Conservation (phyloP, 768 basidiomycete genomes). For the Ramaria sp. region DNA sequence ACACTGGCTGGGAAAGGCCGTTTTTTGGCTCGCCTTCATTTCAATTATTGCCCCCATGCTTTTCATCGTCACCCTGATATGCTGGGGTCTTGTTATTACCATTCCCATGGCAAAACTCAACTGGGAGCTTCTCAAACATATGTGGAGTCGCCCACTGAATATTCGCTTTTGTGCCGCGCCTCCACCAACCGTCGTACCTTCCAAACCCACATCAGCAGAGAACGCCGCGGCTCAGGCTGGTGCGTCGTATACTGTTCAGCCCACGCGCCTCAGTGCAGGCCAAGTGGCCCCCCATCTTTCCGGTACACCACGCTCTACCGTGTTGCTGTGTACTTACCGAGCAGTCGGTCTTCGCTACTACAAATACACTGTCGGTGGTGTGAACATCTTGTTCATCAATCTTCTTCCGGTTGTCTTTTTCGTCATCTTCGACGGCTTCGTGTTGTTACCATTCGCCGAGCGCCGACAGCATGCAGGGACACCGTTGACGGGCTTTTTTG, state of each 20-base stretch:
- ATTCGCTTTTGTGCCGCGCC: constrained; percentile 93
- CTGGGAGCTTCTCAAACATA: constrained; percentile 84
- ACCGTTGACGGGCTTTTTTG: constrained; percentile 54
- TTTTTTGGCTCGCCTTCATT: constrained; percentile 74
- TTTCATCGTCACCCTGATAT: constrained; percentile 76
- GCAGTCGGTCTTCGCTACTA: constrained; percentile 88
- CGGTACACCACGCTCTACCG: constrained; percentile 72
- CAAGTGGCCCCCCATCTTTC: constrained; percentile 70
- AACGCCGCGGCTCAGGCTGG: constrained; percentile 14
- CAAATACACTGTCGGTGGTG: constrained; percentile 98
- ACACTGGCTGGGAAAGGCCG: constrained; percentile 56
- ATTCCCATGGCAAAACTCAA: constrained; percentile 97
- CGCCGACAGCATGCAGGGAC: constrained; percentile 39
- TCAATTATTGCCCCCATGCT: constrained; percentile 81
- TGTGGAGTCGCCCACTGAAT: constrained; percentile 66
- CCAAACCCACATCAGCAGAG: constrained; percentile 15
- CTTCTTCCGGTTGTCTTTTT: constrained; percentile 90
- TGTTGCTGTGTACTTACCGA: constrained; percentile 89
- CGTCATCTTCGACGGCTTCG: constrained; percentile 86
- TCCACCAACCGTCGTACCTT: constrained; percentile 47
- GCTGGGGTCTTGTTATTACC: constrained; percentile 92
- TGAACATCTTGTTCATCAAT: constrained; percentile 97
- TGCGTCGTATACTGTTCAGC: constrained; percentile 50
- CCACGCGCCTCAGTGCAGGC: constrained; percentile 69
- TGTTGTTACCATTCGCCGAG: constrained; percentile 66